Percentiles rank a stretch among this genome's conserved stretches.
These are phyloP conservation scores for Laetiporus sulphureus DNA, from an alignment of 1,284 basidiomycete genomes.

Conservation along the genomic window DNA sequence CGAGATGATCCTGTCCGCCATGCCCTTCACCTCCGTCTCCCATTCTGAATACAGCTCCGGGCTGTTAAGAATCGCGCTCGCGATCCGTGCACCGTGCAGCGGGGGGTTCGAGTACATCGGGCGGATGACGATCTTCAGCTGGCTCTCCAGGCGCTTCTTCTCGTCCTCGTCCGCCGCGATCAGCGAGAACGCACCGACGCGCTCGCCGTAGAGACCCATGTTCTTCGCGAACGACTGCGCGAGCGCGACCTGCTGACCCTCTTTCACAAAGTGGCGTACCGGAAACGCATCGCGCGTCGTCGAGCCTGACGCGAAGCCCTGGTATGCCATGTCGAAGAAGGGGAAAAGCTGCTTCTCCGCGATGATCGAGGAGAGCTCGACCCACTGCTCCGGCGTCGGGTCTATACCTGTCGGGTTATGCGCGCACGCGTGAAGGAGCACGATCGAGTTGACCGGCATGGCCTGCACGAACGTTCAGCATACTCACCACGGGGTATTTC, in stretches of 20 bases:
- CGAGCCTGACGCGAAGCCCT: constrained; percentile 90
- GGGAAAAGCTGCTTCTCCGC: constrained; percentile 87
- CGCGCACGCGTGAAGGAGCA: constrained; percentile 88
- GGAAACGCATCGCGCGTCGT: constrained; percentile 91
- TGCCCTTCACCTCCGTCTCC: constrained; percentile 88
- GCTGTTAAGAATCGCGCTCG: constrained; percentile 76
- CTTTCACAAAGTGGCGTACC: constrained; percentile 87
- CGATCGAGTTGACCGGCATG: constrained; percentile 73
- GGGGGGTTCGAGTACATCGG: constrained; percentile 99
- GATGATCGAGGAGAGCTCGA: constrained; percentile 83
- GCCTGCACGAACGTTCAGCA: too few relatives aligned
- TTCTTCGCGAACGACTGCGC: constrained; percentile 99
- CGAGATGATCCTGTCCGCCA: constrained; percentile 95
- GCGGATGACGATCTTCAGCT: constrained; percentile 94
- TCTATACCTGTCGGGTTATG: constrained; percentile 99
- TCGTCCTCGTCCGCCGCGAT: constrained; percentile 72
- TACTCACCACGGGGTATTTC: too few relatives aligned
- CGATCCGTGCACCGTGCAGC: constrained; percentile 90
- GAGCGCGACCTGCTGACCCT: constrained; percentile 84
- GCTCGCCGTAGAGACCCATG: constrained; percentile 97
- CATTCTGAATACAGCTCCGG: constrained; percentile 81
- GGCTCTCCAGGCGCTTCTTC: constrained; percentile 86
- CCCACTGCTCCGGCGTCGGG: constrained; percentile 92
- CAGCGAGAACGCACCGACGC: constrained; percentile 92
- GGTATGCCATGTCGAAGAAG: constrained; percentile 97